phyloP scores from a whole-genome alignment of 2,329 filamentous ascomycete species.

The Penicillium nordicum region DNA sequence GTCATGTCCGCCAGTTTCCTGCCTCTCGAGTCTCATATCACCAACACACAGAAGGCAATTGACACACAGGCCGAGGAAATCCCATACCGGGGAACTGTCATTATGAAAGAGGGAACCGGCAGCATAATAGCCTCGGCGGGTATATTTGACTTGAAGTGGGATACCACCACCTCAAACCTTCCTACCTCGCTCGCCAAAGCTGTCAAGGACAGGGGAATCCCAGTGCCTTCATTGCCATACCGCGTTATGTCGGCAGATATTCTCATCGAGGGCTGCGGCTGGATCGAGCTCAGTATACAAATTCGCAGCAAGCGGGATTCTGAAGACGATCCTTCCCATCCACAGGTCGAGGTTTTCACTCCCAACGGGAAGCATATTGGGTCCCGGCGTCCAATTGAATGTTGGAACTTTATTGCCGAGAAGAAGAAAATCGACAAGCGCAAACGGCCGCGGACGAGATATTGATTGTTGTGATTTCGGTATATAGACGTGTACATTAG shows the following conservation, averaged over 20 bases:
- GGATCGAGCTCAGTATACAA: constrained; percentile 85
- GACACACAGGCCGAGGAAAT: constrained; percentile 65
- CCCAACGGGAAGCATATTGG: constrained; percentile 80
- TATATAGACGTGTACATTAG: constrained; percentile 18
- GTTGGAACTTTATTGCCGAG: constrained; percentile 33
- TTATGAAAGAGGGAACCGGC: constrained; percentile 58
- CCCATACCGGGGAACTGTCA: constrained; percentile 59
- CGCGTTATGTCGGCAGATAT: constrained; percentile 77
- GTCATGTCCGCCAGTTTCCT: constrained; percentile 86
- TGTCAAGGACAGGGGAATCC: constrained; percentile 61
- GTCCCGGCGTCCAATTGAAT: constrained; percentile 31
- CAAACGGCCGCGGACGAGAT: constrained; percentile 22
- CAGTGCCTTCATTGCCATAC: constrained; percentile 61
- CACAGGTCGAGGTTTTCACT: constrained; percentile 74
- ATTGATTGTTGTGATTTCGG: not conserved
- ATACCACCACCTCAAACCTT: constrained; percentile 76
- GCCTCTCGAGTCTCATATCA: constrained; percentile 71
- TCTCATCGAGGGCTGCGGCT: constrained; percentile 86
- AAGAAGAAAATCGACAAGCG: constrained; percentile 32
- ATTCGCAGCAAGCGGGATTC: constrained; percentile 56
- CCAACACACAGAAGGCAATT: constrained; percentile 74
- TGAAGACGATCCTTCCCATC: constrained; percentile 44
- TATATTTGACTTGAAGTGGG: constrained; percentile 68
- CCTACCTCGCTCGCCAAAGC: constrained; percentile 68
- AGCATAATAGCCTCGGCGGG: constrained; percentile 67